Evolutionary conservation across 305 asterid genomes (phyloP).

Genomic region (Fraxinus greggii): DNA sequence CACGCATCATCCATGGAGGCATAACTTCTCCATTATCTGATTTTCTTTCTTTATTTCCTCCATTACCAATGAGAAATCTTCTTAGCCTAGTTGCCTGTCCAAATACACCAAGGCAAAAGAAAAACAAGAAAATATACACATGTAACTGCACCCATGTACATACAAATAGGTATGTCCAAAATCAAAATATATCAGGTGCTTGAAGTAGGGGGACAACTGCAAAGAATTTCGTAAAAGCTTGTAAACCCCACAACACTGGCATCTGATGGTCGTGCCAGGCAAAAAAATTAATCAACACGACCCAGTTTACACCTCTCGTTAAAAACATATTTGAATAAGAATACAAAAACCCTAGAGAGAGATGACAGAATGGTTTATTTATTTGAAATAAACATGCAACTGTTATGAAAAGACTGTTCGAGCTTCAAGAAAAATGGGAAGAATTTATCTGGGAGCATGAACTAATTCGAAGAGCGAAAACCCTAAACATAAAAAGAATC

Average conservation of each 20-base stretch:
- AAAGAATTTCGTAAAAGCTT: background rate
- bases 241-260: background rate
- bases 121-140: background rate
- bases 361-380: background rate
- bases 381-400: background rate
- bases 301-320: background rate
- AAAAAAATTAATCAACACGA: background rate
- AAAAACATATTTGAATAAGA: background rate
- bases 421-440: background rate
- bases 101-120: background rate
- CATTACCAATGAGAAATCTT: constrained; percentile 31
- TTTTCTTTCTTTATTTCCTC: constrained; percentile 25
- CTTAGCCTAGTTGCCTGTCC: constrained; percentile 35
- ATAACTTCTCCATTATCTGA: constrained; percentile 21
- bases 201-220: background rate
- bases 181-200: background rate
- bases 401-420: background rate
- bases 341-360: background rate
- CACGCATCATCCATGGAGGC: constrained; percentile 47
- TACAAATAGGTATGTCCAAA: background rate
- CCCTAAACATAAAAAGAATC: background rate
- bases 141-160: background rate
- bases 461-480: background rate
- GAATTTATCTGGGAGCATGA: background rate
- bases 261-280: background rate